Evolutionary conservation across 805 yeast species (phyloP).

Genomic region (Millerozyma acaciae): DNA sequence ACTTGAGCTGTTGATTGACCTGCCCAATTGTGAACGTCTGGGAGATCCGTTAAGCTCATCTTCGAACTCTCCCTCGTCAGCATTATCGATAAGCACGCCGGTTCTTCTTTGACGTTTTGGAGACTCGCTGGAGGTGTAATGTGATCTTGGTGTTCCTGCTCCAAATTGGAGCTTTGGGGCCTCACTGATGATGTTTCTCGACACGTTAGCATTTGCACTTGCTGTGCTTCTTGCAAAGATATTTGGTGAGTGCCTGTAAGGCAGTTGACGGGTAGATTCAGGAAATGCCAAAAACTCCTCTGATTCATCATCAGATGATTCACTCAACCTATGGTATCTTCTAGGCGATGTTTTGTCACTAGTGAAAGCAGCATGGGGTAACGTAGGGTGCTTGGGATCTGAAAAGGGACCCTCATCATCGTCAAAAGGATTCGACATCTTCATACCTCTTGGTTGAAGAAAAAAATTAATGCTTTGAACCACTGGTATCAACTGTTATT

Average conservation of each 20-base stretch:
- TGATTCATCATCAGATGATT: conserved; percentile 18
- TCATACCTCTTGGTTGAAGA: too few relatives aligned
- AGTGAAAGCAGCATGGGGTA: conserved; percentile 39
- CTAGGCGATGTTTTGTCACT: conserved; percentile 36
- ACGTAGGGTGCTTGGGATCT: conserved; percentile 25
- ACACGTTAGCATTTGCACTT: conserved; percentile 10
- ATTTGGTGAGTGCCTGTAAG: conserved; percentile 39
- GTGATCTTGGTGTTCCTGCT: conserved; percentile 49
- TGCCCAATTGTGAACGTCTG: conserved; percentile 24
- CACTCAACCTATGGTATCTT: conserved; percentile 22
- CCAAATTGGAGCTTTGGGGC: conserved; percentile 26
- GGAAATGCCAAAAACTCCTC: conserved; percentile 31
- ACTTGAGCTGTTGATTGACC: conserved; percentile 28
- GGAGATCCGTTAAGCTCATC: conserved; percentile 34
- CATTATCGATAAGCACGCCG: conserved; percentile 45
- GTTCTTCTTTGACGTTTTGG: conserved; percentile 55
- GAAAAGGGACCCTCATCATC: conserved; percentile 31
- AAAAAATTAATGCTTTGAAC: not conserved
- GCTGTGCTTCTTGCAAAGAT: conserved; percentile 38
- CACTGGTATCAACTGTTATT: not conserved
- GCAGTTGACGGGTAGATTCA: conserved; percentile 18
- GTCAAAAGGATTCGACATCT: conserved; percentile 34
- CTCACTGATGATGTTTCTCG: conserved; percentile 15
- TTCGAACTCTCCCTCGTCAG: conserved; percentile 21
- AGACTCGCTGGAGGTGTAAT: conserved; percentile 65